Evolutionary conservation across 2,329 filamentous ascomycete genomes (phyloP).

Genomic region (Talaromyces islandicus): DNA sequence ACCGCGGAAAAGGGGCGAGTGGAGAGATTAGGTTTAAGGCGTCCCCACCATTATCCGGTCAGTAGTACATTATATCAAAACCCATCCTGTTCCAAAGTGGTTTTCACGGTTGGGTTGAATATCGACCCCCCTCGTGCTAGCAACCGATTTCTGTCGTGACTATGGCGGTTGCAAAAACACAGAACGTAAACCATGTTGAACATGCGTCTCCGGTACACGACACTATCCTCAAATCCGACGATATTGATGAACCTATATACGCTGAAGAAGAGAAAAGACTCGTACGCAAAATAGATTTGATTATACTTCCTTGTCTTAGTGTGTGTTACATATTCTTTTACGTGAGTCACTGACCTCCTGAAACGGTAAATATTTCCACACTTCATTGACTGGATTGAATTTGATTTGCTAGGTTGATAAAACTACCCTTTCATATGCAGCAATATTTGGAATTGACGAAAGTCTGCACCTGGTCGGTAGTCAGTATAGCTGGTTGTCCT

Average conservation of each 20-base stretch:
- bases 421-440: slow-evolving; percentile 57
- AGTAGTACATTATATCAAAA: too few species aligned
- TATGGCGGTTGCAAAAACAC: too few species aligned
- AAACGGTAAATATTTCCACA: slow-evolving; percentile 17
- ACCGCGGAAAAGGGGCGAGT: too few species aligned
- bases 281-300: slow-evolving; percentile 52
- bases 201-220: too few species aligned
- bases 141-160: too few species aligned
- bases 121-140: too few species aligned
- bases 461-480: slow-evolving; percentile 36
- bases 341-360: slow-evolving; percentile 28
- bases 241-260: slow-evolving; percentile 42
- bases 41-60: too few species aligned
- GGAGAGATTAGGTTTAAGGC: too few species aligned
- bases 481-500: background rate
- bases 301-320: slow-evolving; percentile 53
- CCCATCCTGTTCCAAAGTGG: too few species aligned
- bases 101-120: too few species aligned
- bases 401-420: background rate
- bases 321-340: slow-evolving; percentile 52
- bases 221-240: slow-evolving; percentile 23
- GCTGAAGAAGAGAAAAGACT: slow-evolving; percentile 42
- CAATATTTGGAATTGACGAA: slow-evolving; percentile 58
- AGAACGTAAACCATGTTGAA: too few species aligned
- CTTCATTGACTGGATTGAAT: background rate